Conservation (phyloP, 2,329 filamentous ascomycete species). For the Aspergillus novofumigatus region DNA sequence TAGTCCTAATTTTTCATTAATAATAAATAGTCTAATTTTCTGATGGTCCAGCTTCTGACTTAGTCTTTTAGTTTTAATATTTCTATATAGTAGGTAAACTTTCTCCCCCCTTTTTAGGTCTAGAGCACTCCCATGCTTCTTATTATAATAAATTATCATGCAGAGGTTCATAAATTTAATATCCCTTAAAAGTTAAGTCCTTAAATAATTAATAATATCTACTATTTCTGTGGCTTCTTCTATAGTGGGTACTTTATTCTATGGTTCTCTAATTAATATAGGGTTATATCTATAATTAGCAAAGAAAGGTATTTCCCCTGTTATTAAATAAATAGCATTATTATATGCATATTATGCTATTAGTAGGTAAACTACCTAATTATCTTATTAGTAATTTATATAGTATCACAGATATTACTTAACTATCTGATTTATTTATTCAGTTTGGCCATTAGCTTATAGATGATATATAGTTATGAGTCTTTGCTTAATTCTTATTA, state of each 20-base stretch:
- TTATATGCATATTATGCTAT: background rate
- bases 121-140: background rate
- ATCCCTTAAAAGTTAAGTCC: background rate
- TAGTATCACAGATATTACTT: no score
- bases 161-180: background rate
- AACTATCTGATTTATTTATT: no score
- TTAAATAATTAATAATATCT: background rate
- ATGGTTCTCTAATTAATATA: background rate
- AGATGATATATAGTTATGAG: no score
- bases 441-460: no score
- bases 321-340: background rate
- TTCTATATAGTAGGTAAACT: background rate
- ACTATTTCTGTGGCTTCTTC: background rate
- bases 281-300: background rate
- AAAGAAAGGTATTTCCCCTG: background rate
- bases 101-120: background rate
- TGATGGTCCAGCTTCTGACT: constrained; percentile 2
- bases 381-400: no score
- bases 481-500: no score
- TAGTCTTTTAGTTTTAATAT: constrained; percentile 2
- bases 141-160: background rate
- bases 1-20: constrained; percentile 1
- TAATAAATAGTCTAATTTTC: background rate
- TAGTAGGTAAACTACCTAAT: no score
- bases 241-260: background rate